phyloP scores from a whole-genome alignment of 495 filamentous ascomycete species.

The Talaromyces trachyspermus region DNA sequence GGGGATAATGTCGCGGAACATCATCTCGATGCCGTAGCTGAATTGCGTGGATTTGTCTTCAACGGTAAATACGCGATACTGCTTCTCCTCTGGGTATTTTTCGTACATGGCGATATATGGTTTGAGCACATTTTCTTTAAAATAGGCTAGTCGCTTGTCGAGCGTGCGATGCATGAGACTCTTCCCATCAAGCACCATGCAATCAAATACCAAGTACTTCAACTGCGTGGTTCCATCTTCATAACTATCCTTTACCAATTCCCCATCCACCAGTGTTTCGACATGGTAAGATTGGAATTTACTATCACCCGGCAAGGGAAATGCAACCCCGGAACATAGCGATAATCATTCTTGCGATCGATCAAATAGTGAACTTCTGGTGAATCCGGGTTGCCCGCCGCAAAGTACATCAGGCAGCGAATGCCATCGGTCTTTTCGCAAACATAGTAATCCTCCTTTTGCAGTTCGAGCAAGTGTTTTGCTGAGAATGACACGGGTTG shows the following conservation, averaged over 20 bases:
- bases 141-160: slow-evolving; percentile 83
- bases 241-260: slow-evolving; percentile 75
- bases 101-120: slow-evolving; percentile 70
- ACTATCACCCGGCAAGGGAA: slow-evolving; percentile 65
- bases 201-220: slow-evolving; percentile 88
- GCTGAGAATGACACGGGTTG: slow-evolving; percentile 88
- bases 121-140: slow-evolving; percentile 67
- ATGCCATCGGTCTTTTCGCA: slow-evolving; percentile 98
- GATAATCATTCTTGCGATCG: slow-evolving; percentile 96
- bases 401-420: slow-evolving; percentile 86
- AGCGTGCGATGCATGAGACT: slow-evolving; percentile 68
- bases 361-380: slow-evolving; percentile 73
- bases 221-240: slow-evolving; percentile 56
- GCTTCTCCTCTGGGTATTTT: slow-evolving; percentile 59
- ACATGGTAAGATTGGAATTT: slow-evolving; percentile 58
- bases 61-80: slow-evolving; percentile 67
- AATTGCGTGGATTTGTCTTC: slow-evolving; percentile 83
- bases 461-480: slow-evolving; percentile 69
- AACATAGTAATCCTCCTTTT: slow-evolving; percentile 81
- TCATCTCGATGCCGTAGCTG: slow-evolving; percentile 80
- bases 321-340: slow-evolving; percentile 68
- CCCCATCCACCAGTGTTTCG: slow-evolving; percentile 83
- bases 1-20: slow-evolving; percentile 81
- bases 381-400: slow-evolving; percentile 41
- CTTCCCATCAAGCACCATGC: slow-evolving; percentile 72